Base-by-base conservation (phyloP, 2,329 filamentous ascomycete species). In the Elsinoe batatas region DNA sequence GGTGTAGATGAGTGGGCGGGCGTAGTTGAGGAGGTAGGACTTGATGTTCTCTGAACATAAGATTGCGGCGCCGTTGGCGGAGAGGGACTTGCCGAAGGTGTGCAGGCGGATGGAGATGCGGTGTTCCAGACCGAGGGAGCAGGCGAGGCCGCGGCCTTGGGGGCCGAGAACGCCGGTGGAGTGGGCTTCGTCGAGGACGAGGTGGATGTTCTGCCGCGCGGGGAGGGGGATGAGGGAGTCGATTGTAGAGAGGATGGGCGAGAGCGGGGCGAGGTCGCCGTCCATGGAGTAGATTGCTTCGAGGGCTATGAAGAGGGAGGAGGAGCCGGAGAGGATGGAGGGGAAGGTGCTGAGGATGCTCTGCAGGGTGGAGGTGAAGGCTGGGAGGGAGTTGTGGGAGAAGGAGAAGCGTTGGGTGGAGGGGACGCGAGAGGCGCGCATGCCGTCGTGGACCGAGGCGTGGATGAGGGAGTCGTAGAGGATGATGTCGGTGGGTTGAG, bases 271-370 rank as follows among this genome's bases (percentile, higher is more conserved):
- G 15, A 88, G 70, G 61, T 91, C 86, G 0, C 88, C 88, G 54
- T 91, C 87, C 88, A 93, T 93, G 66, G 85, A 90, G 67, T 93
- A 91, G 0, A 89, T 73, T 0, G 78, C 80, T 61, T 89, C 85
- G 0, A 88, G 74, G 0, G 80, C 81, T n/a, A 89, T 67, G 60
- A 89, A 86, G 2, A 88, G 75, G 59, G 80, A 83, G 0, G 64
- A 65, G 1, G 64, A 57, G 0, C 79, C 78, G 0, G 59, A 53
- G 0, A 43, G 43, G 0, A 80, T 54, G 5, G 53, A 49, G 37
- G 57, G 50, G 35, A 71, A 62, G 40, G 62, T 54, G 10, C 55
- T 57, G 7, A 74, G 53, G n/a, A 64, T 61, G 1, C 60, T 38
- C 47, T 65, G 46, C 12, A 75, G 57, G 10, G 69, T 61, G 2